Evolutionary conservation across 768 basidiomycete species (phyloP).

Genomic region (Mycena chlorophos): DNA sequence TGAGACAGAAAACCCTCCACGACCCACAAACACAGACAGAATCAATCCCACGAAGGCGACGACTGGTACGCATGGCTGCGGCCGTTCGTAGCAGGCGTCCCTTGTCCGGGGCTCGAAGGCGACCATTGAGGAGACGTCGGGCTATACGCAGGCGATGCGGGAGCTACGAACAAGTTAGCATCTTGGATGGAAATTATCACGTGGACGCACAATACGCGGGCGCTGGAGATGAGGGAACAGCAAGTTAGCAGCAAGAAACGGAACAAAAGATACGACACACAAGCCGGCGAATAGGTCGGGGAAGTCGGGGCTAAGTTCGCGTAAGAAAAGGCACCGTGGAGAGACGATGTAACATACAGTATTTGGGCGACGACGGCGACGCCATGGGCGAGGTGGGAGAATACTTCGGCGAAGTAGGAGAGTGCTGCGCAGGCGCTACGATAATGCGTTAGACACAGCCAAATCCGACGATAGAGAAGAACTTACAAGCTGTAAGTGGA

Average conservation of each 20-base stretch:
- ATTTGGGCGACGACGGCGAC: slow-evolving; percentile 90
- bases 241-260: slow-evolving; percentile 1
- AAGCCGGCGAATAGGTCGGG: slow-evolving; percentile 85
- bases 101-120: slow-evolving; percentile 67
- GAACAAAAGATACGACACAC: slow-evolving; percentile 48
- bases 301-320: slow-evolving; percentile 70
- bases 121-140: slow-evolving; percentile 86
- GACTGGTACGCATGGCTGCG: slow-evolving; percentile 48
- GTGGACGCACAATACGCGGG: slow-evolving; percentile 66
- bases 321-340: slow-evolving; percentile 11
- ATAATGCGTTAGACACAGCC: slow-evolving; percentile 14
- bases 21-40: slow-evolving; percentile 4
- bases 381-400: slow-evolving; percentile 91
- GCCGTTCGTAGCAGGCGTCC: slow-evolving; percentile 41
- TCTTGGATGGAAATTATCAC: not conserved
- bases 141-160: slow-evolving; percentile 84
- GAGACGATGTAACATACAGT: slow-evolving; percentile 55
- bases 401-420: slow-evolving; percentile 89
- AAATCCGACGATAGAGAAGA: slow-evolving; percentile 4
- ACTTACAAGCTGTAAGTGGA: slow-evolving; percentile 60
- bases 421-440: slow-evolving; percentile 76
- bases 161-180: slow-evolving; percentile 47
- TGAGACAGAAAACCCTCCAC: slow-evolving; percentile 16
- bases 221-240: slow-evolving; percentile 39
- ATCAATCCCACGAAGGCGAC: slow-evolving; percentile 55